phyloP scores from a whole-genome alignment of 306 rosid species.

The Vigna unguiculata region DNA sequence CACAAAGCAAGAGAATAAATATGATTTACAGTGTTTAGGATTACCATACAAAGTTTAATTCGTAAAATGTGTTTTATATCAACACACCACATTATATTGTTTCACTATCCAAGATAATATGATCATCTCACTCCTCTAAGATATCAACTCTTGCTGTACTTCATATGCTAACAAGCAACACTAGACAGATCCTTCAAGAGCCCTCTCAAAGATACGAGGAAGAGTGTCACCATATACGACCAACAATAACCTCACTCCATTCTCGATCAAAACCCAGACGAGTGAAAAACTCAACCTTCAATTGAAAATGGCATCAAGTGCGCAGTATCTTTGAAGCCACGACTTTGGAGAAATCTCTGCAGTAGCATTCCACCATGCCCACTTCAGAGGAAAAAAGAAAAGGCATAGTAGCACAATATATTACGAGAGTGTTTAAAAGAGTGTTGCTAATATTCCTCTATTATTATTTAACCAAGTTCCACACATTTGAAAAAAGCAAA shows the following conservation, averaged over 20 bases:
- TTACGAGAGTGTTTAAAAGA: too few species aligned
- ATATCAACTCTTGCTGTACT: slow-evolving; percentile 20
- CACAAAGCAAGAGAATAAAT: slow-evolving; percentile 9
- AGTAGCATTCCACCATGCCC: neutral
- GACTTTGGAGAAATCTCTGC: slow-evolving; percentile 10
- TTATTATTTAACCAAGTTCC: slow-evolving; percentile 7
- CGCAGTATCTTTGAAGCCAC: slow-evolving; percentile 12
- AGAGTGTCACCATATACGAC: neutral
- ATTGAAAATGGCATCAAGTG: neutral
- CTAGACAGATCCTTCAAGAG: slow-evolving; percentile 23
- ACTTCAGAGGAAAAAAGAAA: slow-evolving; percentile 7
- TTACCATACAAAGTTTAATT: neutral
- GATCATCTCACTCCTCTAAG: slow-evolving; percentile 10
- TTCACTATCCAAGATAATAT: neutral
- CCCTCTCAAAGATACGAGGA: slow-evolving; percentile 2
- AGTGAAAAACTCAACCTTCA: slow-evolving; percentile 4
- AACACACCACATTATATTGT: neutral
- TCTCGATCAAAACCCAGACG: slow-evolving; percentile 32
- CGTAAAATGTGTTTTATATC: slow-evolving; percentile 10
- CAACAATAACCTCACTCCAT: neutral
- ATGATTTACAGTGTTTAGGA: neutral
- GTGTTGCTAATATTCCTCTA: neutral
- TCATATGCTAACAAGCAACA: neutral
- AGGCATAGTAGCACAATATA: neutral
- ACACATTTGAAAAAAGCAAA: neutral